Conservation (phyloP, 2,329 filamentous ascomycete species). For the Phaeosphaeria sp. region DNA sequence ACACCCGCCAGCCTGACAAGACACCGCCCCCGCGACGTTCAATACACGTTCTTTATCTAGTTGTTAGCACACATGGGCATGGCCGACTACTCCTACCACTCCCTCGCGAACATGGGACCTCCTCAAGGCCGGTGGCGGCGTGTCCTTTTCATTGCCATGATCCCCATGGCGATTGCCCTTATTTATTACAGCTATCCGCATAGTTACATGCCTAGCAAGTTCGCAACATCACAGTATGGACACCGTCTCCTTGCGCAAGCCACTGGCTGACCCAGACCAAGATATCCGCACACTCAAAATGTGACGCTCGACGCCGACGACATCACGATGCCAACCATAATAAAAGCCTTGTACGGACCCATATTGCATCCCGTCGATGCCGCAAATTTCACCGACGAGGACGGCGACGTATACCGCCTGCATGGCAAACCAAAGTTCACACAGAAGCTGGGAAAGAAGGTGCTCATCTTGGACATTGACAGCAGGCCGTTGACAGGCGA, state of each 20-base stretch:
- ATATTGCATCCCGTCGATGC: slow-evolving; percentile 45
- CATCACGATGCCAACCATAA: slow-evolving; percentile 44
- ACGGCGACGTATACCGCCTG: slow-evolving; percentile 43
- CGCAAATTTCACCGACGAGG: slow-evolving; percentile 47
- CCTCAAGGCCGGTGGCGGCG: slow-evolving; percentile 46
- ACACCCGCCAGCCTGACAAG: not conserved
- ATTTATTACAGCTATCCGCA: slow-evolving; percentile 39
- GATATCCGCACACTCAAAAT: slow-evolving; percentile 34
- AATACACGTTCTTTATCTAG: too few relatives aligned
- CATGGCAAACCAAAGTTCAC: slow-evolving; percentile 41
- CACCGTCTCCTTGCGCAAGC: not conserved
- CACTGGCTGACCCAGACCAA: slow-evolving; percentile 9
- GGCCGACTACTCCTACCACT: slow-evolving; percentile 39
- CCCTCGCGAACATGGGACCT: slow-evolving; percentile 42
- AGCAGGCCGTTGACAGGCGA: slow-evolving; percentile 43
- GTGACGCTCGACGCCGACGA: slow-evolving; percentile 35
- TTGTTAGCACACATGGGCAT: slow-evolving; percentile 13
- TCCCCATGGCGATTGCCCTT: slow-evolving; percentile 39
- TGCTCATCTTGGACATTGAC: slow-evolving; percentile 48
- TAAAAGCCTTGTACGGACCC: slow-evolving; percentile 46
- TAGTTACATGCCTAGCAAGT: slow-evolving; percentile 27
- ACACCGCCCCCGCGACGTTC: not conserved
- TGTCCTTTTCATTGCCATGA: slow-evolving; percentile 37
- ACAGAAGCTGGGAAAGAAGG: slow-evolving; percentile 45
- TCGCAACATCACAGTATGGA: slow-evolving; percentile 33